phyloP scores from a whole-genome alignment of 176 grass and related monocot genomes.

The Triticum aestivum region DNA sequence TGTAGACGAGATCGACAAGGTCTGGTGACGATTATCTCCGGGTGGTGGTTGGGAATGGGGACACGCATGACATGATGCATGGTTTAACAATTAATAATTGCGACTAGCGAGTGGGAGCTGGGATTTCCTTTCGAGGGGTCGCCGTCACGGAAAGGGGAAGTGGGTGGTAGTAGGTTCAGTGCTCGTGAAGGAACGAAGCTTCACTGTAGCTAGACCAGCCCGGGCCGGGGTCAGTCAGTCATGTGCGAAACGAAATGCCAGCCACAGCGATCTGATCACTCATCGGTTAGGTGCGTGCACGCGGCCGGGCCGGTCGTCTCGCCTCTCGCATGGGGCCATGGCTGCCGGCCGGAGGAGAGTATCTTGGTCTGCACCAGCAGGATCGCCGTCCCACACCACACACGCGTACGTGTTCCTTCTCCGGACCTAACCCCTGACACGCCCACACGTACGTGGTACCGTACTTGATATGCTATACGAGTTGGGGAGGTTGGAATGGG shows the following conservation, averaged over 20 bases:
- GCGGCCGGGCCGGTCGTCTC: too few species aligned
- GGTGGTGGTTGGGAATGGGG: slow-evolving; percentile 8
- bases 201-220: not conserved
- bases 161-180: slow-evolving; percentile 47
- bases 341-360: not conserved
- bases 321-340: not conserved
- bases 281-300: slow-evolving; percentile 2
- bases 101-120: slow-evolving; percentile 24
- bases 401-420: too few species aligned
- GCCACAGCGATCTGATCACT: not conserved
- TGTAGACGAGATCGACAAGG: not conserved
- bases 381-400: not conserved
- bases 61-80: slow-evolving; percentile 13
- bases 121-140: slow-evolving; percentile 32
- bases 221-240: not conserved
- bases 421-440: too few species aligned
- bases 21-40: not conserved
- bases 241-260: not conserved
- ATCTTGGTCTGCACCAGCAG: slow-evolving; percentile 43
- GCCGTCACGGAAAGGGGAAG: slow-evolving; percentile 34
- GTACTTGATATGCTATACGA: too few species aligned
- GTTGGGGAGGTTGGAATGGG: too few species aligned
- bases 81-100: not conserved
- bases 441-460: too few species aligned
- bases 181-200: slow-evolving; percentile 20